Evolutionary conservation across 108 stramenopile genomes (phyloP), one percentile per base, ranked within the genome.

Genomic region (Asterionellopsis glacialis): DNA sequence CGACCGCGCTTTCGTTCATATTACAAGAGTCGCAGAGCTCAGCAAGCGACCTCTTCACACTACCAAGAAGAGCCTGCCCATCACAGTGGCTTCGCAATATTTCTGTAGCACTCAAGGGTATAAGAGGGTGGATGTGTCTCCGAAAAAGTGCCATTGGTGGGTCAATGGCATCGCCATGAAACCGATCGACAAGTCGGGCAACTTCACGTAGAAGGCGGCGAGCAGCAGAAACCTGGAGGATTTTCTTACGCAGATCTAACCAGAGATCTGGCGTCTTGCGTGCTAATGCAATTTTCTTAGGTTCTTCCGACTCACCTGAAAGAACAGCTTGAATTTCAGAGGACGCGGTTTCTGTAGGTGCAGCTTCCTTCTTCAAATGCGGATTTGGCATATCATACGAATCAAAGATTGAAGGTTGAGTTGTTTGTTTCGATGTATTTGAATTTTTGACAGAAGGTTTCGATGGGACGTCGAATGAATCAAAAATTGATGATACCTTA

Each of bases 131-230:
- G 21, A 45, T 57, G 16, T 63, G 67, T 27, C 47, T 43, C 15
- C 41, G 22, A 57, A 73, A 73, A 14, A 59, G 51, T 15, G 65
- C 56, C 18, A 81, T 63, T 18, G 49, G 21, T 2, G 51, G 43
- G 42, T 65, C 56, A 28, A 70, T 63, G 9, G 66, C 56, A 51
- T 88, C 86, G 3, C 83, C 69, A 41, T 74, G 64, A 58, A 84
- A 82, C 26, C 65, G 73, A 7, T 68, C 58, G 11, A 72, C 59
- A 41, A 88, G 47, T 23, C 79, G 65, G 19, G 75, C 81, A 40
- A 88, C 55, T 55, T 91, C 90, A 59, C 90, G 69, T 43, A 91
- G 44, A 19, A 91, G 60, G 22, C 80, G 75, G 18, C 87, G 57
- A 21, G 83, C 84, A 59, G 62, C 72, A 52, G 57, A 43, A 25